Base-by-base conservation (phyloP, 1,139 yeast genomes). In the Yamadazyma jaroonii region DNA sequence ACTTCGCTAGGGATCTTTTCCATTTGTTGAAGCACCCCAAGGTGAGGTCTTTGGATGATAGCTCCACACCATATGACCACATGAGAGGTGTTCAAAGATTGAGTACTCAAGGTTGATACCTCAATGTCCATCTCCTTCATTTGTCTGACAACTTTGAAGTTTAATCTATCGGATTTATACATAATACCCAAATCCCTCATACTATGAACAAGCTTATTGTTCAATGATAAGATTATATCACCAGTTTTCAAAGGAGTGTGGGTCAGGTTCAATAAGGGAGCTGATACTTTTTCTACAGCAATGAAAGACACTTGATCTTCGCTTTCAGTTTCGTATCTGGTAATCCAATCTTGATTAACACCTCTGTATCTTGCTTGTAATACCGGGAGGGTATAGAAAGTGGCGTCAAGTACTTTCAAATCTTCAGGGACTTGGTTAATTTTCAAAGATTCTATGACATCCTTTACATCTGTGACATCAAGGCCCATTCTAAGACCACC, bases 41-140 rank as follows among this genome's bases (percentile, higher is more conserved):
- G 67, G 46, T 70, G 75, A 27, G 87, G 84, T 4, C 78, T 68
- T 48, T 75, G 76, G 23, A 79, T 55, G 4, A 83, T 64, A 29
- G 89, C 83, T 23, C 96, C 96, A 40, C 90, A 79, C 92, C 96
- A 89, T 40, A 74, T 70, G 5, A 84, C 81, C 29, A 87, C 68
- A 41, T 82, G 81, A 29, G 77, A 74, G 1, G 95, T 86, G 38
- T 79, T 74, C 34, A 81, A 65, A 25, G 72, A 69, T 14, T 72
- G 69, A 7, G 85, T 71, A 23, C 73, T 71, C 2, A 76, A 70
- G 2, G 95, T 81, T 9, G 86, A 81, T 5, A 85, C 88, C 14
- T 59, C 61, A 22, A 88, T 52, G 32, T 77, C 78, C 44, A 82
- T 37, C 53, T 67, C 65, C 45, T 58, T 49, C 62, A 59, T 65